phyloP scores from a whole-genome alignment of 2,329 filamentous ascomycete genomes.

The Ophiocordyceps sinensis region DNA sequence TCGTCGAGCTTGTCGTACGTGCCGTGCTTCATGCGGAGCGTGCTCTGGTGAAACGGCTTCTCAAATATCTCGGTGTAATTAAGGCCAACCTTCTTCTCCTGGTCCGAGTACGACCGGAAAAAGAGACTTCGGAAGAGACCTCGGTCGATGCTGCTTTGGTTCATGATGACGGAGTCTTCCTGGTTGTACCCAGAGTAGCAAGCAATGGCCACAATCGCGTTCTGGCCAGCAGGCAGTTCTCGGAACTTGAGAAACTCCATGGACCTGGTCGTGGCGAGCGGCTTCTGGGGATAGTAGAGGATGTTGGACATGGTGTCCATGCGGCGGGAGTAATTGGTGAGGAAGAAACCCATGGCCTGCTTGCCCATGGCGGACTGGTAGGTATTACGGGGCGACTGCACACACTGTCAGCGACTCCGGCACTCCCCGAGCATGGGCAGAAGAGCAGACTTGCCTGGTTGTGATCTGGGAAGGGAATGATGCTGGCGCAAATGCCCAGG shows the following conservation, averaged over 20 bases:
- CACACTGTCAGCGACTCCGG: neutral
- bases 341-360: slow-evolving; percentile 97
- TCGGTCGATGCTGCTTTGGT: slow-evolving; percentile 96
- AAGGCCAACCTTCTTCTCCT: slow-evolving; percentile 91
- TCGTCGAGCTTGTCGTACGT: slow-evolving; percentile 97
- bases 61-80: slow-evolving; percentile 89
- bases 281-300: slow-evolving; percentile 97
- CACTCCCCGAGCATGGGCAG: neutral
- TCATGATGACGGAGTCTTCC: slow-evolving; percentile 99
- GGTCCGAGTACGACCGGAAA: slow-evolving; percentile 94
- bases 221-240: slow-evolving; percentile 91
- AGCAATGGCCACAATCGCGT: slow-evolving; percentile 94
- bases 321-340: slow-evolving; percentile 90
- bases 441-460: slow-evolving; percentile 50
- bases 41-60: slow-evolving; percentile 81
- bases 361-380: slow-evolving; percentile 99
- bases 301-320: slow-evolving; percentile 99
- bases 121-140: slow-evolving; percentile 95
- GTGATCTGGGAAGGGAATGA: slow-evolving; percentile 98
- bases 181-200: slow-evolving; percentile 99
- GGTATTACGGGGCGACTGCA: slow-evolving; percentile 86
- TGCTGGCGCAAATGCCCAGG: slow-evolving; percentile 93
- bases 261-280: slow-evolving; percentile 83
- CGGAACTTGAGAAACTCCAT: slow-evolving; percentile 99
- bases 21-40: slow-evolving; percentile 81